Conservation (phyloP, 768 basidiomycete species). For the Russula compacta region DNA sequence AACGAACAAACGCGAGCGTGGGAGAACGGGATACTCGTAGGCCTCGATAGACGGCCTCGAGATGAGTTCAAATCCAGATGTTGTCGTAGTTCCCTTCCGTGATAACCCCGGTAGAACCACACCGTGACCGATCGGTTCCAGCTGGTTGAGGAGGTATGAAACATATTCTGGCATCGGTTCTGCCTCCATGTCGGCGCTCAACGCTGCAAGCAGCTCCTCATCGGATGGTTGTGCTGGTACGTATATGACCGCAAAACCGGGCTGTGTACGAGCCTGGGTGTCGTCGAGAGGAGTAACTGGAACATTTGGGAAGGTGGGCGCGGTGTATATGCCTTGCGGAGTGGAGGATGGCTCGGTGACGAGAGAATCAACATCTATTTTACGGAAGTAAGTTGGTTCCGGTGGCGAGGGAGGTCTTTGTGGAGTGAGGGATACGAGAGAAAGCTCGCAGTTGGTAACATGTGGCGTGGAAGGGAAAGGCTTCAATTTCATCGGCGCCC, state of each 20-base stretch:
- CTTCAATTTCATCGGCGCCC: constrained; percentile 3
- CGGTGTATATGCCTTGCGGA: background rate
- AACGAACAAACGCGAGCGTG: constrained; percentile 4
- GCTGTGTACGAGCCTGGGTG: background rate
- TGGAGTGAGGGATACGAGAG: background rate
- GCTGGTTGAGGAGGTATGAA: constrained; percentile 6
- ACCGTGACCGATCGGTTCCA: constrained; percentile 12
- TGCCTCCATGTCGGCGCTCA: background rate
- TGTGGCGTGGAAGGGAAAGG: background rate
- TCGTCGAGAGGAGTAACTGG: constrained; percentile 4
- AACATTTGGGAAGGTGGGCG: background rate
- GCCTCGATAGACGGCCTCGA: constrained; percentile 14
- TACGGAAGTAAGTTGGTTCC: background rate
- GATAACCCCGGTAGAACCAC: background rate
- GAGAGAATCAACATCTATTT: background rate
- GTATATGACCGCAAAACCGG: constrained; percentile 13
- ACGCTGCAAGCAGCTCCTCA: constrained; percentile 13
- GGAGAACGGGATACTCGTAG: constrained; percentile 9
- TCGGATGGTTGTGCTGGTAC: constrained; percentile 5
- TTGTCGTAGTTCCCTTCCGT: constrained; percentile 1
- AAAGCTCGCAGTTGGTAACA: background rate
- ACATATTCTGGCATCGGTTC: constrained; percentile 14
- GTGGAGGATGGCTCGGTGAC: background rate
- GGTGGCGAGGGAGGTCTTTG: background rate
- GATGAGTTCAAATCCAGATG: constrained; percentile 9